Conservation (phyloP, 1,139 yeast species). For the Candida anutae region DNA sequence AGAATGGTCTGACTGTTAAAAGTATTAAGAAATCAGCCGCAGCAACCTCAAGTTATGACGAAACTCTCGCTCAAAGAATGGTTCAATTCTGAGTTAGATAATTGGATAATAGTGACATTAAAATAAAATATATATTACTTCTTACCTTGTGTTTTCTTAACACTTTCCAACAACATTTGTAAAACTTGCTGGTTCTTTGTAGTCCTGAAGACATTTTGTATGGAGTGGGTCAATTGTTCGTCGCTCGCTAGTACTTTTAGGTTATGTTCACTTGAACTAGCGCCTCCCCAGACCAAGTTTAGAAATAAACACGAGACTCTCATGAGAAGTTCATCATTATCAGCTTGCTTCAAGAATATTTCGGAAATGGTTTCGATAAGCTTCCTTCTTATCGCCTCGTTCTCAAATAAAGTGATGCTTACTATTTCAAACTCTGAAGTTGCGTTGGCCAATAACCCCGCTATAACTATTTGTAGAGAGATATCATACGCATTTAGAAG, state of each 20-base stretch:
- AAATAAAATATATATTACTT: neutral
- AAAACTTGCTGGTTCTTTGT: slow-evolving; percentile 12
- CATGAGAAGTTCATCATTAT: slow-evolving; percentile 24
- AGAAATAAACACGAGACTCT: slow-evolving; percentile 28
- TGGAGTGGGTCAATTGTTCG: slow-evolving; percentile 12
- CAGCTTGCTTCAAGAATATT: slow-evolving; percentile 21
- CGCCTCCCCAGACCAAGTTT: slow-evolving; percentile 22
- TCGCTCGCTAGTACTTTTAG: slow-evolving; percentile 8
- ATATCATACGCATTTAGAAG: slow-evolving; percentile 32
- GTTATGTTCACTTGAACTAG: slow-evolving; percentile 3
- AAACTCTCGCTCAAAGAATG: slow-evolving; percentile 33
- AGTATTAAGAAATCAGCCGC: slow-evolving; percentile 24
- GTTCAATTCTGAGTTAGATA: slow-evolving; percentile 23
- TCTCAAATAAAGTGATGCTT: slow-evolving; percentile 21
- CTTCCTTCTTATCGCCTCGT: slow-evolving; percentile 16
- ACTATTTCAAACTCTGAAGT: slow-evolving; percentile 41
- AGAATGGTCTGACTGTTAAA: slow-evolving; percentile 32
- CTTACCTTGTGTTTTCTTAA: slow-evolving; percentile 9
- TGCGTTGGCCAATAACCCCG: slow-evolving; percentile 45
- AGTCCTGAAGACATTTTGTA: slow-evolving; percentile 9
- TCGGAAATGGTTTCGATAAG: slow-evolving; percentile 15
- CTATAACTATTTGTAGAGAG: slow-evolving; percentile 31
- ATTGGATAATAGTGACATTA: neutral
- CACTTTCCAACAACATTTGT: slow-evolving; percentile 14
- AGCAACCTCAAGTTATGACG: slow-evolving; percentile 19